phyloP scores from a whole-genome alignment of 176 grass and related monocot species.

The Alloteropsis semialata region DNA sequence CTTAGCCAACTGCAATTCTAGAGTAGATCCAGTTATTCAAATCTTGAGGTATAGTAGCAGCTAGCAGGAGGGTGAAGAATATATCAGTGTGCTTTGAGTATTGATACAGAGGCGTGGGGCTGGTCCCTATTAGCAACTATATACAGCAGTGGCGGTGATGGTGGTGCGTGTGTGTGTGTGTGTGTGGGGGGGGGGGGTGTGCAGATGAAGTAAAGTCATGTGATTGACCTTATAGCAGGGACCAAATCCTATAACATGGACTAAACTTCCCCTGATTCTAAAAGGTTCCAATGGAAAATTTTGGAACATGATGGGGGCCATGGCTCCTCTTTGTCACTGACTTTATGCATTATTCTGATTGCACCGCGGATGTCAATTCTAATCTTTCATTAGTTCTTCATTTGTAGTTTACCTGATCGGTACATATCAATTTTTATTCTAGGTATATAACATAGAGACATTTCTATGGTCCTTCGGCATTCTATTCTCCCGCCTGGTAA shows the following conservation, averaged over 20 bases:
- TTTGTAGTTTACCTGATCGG: conserved; percentile 18
- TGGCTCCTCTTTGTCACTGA: neutral
- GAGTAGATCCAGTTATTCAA: neutral
- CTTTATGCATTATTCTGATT: neutral
- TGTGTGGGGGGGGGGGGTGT: too few relatives aligned
- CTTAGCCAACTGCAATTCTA: neutral
- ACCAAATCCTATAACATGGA: too few relatives aligned
- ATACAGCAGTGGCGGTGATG: too few relatives aligned
- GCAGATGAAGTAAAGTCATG: too few relatives aligned
- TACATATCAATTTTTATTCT: conserved; percentile 19
- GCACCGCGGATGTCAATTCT: neutral
- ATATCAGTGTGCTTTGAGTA: neutral
- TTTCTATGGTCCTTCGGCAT: conserved; percentile 98
- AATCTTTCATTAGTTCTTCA: neutral
- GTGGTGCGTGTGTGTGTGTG: too few relatives aligned
- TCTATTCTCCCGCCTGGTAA: conserved; percentile 97
- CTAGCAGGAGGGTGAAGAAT: neutral
- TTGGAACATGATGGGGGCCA: too few relatives aligned
- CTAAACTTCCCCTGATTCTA: too few relatives aligned
- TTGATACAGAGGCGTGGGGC: neutral
- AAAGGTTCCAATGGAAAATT: too few relatives aligned
- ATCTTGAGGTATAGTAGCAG: neutral
- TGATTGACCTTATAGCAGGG: too few relatives aligned
- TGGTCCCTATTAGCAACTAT: neutral
- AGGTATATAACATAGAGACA: conserved; percentile 92